Conservation (phyloP, 106 monocot genomes). For the Vanilla planifolia region DNA sequence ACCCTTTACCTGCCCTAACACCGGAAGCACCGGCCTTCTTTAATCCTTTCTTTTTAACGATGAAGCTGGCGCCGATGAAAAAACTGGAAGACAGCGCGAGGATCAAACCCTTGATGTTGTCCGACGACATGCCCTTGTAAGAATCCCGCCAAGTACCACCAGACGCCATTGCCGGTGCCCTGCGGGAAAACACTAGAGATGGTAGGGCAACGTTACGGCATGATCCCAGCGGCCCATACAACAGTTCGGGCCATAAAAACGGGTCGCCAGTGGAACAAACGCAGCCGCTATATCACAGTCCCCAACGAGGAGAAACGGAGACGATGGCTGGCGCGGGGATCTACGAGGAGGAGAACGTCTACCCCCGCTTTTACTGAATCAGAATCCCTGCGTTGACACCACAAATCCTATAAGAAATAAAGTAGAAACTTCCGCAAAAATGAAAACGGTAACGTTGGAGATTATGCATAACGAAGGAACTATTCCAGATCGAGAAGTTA, state of each 20-base stretch:
- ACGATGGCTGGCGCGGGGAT: background rate
- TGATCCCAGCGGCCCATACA: background rate
- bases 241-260: background rate
- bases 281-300: background rate
- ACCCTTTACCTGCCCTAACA: conserved; percentile 30
- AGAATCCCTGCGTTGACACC: too few species aligned
- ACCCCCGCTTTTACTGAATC: too few species aligned
- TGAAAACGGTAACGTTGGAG: too few species aligned
- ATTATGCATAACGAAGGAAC: too few species aligned
- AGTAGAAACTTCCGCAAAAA: too few species aligned
- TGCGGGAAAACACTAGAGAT: conserved; percentile 3
- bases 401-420: too few species aligned
- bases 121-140: conserved; percentile 35
- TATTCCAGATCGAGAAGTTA: too few species aligned
- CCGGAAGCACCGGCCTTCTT: conserved; percentile 49
- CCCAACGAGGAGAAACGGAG: background rate
- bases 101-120: conserved; percentile 45
- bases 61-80: conserved; percentile 78
- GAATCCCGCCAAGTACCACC: conserved; percentile 22
- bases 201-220: background rate
- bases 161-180: conserved; percentile 13
- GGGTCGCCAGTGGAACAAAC: background rate
- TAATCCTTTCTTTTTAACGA: conserved; percentile 75
- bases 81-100: conserved; percentile 45
- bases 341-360: background rate